Percentiles rank a stretch among this genome's conserved stretches.
Conservation (phyloP, 1,284 basidiomycete species). For the Neolentinus lepideus region DNA sequence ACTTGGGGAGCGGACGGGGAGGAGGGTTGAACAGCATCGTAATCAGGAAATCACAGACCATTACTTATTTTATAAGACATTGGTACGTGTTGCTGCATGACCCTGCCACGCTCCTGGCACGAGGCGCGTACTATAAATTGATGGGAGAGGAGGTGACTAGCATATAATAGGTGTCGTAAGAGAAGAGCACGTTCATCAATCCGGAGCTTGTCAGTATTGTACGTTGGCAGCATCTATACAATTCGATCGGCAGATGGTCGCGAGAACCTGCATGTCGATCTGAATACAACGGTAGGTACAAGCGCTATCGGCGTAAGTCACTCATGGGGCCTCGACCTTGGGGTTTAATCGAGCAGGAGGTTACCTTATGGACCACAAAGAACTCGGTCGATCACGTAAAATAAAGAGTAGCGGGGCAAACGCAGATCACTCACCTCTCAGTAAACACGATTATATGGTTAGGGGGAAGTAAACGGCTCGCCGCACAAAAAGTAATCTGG, state of each 20-base stretch:
- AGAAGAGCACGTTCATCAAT: not conserved
- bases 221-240: not conserved
- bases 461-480: slow-evolving; percentile 10
- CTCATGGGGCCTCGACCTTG: not conserved
- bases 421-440: slow-evolving; percentile 6
- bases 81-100: not conserved
- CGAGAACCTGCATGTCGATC: not conserved
- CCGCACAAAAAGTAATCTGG: slow-evolving; percentile 13
- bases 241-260: not conserved
- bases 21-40: not conserved
- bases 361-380: too few species aligned
- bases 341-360: too few species aligned
- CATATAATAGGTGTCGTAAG: not conserved
- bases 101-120: not conserved
- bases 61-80: not conserved
- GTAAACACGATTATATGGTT: slow-evolving; percentile 10
- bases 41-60: not conserved
- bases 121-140: not conserved
- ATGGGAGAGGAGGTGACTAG: not conserved
- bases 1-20: not conserved
- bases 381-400: too few species aligned
- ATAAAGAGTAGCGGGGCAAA: too few species aligned
- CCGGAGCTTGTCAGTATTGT: not conserved
- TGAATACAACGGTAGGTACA: not conserved
- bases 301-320: not conserved